Base-by-base conservation (phyloP, 1,284 basidiomycete genomes). In the Cutaneotrichosporon mucoides region DNA sequence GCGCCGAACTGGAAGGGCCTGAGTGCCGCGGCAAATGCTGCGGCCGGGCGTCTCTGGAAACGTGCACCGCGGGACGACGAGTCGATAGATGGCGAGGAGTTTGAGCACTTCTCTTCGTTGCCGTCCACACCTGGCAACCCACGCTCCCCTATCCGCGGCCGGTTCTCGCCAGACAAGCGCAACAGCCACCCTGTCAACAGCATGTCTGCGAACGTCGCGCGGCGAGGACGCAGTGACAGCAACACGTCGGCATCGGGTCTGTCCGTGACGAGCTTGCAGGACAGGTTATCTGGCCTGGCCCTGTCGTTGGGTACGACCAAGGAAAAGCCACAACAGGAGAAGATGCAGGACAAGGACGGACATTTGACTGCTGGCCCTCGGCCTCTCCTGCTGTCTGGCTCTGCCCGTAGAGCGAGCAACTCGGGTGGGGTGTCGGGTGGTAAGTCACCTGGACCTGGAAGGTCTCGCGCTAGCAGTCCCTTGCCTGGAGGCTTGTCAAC, bases 351-450 rank as follows among this genome's bases (percentile, higher is more conserved):
- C 24, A 46, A 51, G 48, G 53, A 54, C 24, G 57, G 15, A 37
- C 54, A 56, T 7, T 38, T 48, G 2, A 53, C 59, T 0, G 59
- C 63, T 10, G 65, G 65, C 4, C 69, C 71, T 6, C 59, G 66
- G 24, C 69, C 71, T 5, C 60, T 73, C 3, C 48, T 71, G 10
- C 63, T 73, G 2, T 68, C 66, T 3, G 56, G 61, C 12, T 57
- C 63, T 3, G 65, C 57, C 1, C 46, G 70, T 10, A 53, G 67
- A 15, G 67, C 66, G 33, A 64, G 63, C 52, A 57, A 57, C 56
- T 55, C 60, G 44, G 34, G 52, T 13, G 48, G 40, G 2, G 37
- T 16, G 5, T 52, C 49, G 6, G 49, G 56, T 4, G 36, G 56
- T 13, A 41, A 44, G 13, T 44, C 42, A 15, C 24, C 49, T 5